Conservation (phyloP, 345 rosid genomes). For the Sisymbrium altissimum region DNA sequence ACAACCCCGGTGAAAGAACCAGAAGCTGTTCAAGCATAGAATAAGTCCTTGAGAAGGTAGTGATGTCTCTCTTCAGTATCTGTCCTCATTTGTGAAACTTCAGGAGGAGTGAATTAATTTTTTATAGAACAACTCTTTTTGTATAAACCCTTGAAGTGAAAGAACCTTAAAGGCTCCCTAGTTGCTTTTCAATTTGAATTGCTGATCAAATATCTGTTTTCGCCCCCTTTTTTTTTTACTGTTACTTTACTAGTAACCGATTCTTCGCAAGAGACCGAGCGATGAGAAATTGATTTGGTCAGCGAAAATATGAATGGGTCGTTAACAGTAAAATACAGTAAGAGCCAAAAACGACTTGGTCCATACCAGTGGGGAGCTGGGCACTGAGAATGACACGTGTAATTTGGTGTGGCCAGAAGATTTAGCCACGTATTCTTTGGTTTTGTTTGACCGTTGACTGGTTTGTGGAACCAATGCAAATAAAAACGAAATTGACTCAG, state of each 20-base stretch:
- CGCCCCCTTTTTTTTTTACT: not conserved
- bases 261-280: not conserved
- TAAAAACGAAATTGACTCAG: not conserved
- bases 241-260: not conserved
- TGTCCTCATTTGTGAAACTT: not conserved
- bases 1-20: constrained; percentile 36
- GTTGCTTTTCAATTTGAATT: not conserved
- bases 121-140: not conserved
- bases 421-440: constrained; percentile 19
- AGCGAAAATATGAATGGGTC: not conserved
- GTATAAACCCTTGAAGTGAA: not conserved
- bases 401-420: not conserved
- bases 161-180: not conserved
- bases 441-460: constrained; percentile 28
- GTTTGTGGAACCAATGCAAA: not conserved
- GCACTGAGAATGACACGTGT: constrained; percentile 18
- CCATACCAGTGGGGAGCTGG: not conserved
- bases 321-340: not conserved
- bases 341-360: constrained; percentile 15
- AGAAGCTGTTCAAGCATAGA: constrained; percentile 28
- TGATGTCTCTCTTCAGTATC: not conserved
- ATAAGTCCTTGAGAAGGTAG: not conserved
- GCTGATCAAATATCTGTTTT: not conserved
- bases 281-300: no score
- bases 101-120: not conserved